These are phyloP conservation scores for Neurospora sp. DNA, from an alignment of 495 filamentous ascomycete genomes.

Conservation along the genomic window DNA sequence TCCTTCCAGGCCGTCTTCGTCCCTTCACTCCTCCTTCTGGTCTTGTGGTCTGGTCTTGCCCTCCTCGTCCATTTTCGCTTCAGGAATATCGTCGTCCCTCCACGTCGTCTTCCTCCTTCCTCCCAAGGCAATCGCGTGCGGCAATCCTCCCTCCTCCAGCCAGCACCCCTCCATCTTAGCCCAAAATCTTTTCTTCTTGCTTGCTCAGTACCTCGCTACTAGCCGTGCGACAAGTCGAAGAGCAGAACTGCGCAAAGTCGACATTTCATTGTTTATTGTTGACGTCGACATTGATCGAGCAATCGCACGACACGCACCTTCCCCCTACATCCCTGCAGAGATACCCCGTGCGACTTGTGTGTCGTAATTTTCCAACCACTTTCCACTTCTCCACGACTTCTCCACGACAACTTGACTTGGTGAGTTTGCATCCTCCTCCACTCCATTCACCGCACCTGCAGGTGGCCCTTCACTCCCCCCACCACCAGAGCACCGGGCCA, in stretches of 20 bases:
- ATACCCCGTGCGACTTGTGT: constrained; percentile 4
- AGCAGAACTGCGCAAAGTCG: not conserved
- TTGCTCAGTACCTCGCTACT: not conserved
- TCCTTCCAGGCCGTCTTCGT: not conserved
- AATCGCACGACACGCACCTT: not conserved
- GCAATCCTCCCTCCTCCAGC: not conserved
- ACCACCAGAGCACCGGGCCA: not conserved
- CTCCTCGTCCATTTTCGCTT: not conserved
- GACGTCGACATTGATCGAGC: not conserved
- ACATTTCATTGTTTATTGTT: not conserved
- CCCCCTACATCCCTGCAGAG: constrained; percentile 13
- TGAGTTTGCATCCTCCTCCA: not conserved
- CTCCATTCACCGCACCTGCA: not conserved
- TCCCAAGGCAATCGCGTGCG: not conserved
- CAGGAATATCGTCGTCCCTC: not conserved
- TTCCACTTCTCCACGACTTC: not conserved
- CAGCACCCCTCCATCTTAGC: not conserved
- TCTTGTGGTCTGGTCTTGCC: not conserved
- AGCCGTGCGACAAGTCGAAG: constrained; percentile 3
- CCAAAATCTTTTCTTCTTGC: constrained; percentile 5
- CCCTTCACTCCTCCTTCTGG: not conserved
- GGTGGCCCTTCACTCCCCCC: not conserved
- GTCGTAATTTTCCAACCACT: not conserved
- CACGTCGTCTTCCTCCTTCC: not conserved
- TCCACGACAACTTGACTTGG: not conserved